Evolutionary conservation across 1,284 basidiomycete genomes (phyloP), one percentile per base, ranked within the genome.

Genomic region (Thecaphora frezii): DNA sequence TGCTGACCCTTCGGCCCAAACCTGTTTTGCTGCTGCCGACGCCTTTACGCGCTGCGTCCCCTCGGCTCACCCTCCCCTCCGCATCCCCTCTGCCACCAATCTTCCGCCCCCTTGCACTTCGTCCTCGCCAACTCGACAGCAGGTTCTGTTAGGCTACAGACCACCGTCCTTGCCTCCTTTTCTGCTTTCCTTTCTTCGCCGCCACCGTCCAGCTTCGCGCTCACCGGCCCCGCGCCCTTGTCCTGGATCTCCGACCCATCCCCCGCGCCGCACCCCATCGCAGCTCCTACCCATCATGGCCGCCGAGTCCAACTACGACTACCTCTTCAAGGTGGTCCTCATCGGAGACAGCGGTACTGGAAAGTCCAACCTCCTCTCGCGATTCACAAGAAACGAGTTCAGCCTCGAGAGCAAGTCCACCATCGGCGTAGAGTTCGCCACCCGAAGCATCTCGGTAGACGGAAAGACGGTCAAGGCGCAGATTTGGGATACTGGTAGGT

Each of bases 341-440:
- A 97, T 97, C 84, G 94, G 96, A 79, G 94, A 98, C 83, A 96
- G 92, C 69, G 96, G 94, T 74, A 94, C 97, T 80, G 94, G 94
- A 81, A 98, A 98, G 86, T 97, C 84, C 82, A 85, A 77, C 66
- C 63, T 78, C 23, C 73, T 78, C 46, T 74, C 72, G 45, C 69
- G 76, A 48, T 99, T 99, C 87, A 98, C 94, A 67, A 87, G 94
- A 70, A 97, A 97, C 80, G 94, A 97, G 83, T 99, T 98, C 87
- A 96, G 94, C 83, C 86, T 96, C 76, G 94, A 98, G 80, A 93
- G 91, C 59, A 97, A 97, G 65, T 71, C 68, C 44, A 98, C 94
- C 22, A 98, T 99, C 81, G 94, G 94, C 57, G 96, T 99, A 74
- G 96, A 99, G 82, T 98, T 99, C 79, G 94, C 94, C 10, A 97